phyloP scores from a whole-genome alignment of 345 rosid genomes.

The Lumnitzera racemosa region DNA sequence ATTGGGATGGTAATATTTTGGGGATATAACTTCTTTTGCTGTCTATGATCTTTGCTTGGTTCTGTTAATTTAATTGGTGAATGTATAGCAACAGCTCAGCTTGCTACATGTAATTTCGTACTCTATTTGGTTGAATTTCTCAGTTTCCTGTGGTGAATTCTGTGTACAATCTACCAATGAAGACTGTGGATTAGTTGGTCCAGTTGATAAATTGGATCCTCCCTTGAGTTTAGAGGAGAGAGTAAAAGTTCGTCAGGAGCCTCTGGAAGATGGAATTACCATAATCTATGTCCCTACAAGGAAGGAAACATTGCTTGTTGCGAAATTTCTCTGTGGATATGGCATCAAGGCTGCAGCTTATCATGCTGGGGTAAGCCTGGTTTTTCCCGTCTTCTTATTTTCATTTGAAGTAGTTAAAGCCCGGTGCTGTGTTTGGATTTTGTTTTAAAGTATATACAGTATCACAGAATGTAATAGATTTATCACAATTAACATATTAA shows the following conservation, averaged over 20 bases:
- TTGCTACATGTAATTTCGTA: background rate
- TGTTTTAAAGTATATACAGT: no score
- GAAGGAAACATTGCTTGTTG: conserved; percentile 64
- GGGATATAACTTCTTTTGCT: background rate
- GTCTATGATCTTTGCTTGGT: background rate
- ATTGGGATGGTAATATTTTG: conserved; percentile 73
- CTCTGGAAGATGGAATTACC: conserved; percentile 57
- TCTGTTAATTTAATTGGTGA: background rate
- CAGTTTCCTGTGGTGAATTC: conserved; percentile 78
- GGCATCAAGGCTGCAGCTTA: conserved; percentile 91
- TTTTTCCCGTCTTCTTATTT: background rate
- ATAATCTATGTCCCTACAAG: conserved; percentile 89
- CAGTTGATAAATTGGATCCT: conserved; percentile 19
- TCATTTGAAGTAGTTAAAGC: background rate
- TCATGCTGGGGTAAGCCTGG: conserved; percentile 57
- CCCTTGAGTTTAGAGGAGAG: conserved; percentile 32
- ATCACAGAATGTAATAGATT: no score
- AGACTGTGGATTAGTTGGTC: conserved; percentile 17
- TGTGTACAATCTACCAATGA: conserved; percentile 27
- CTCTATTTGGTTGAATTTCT: conserved; percentile 14
- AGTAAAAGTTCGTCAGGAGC: conserved; percentile 26
- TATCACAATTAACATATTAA: no score
- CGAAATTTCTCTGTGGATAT: conserved; percentile 48
- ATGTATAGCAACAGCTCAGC: conserved; percentile 2
- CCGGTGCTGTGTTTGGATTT: background rate